phyloP scores from a whole-genome alignment of 768 basidiomycete species.

The Clitopilus passeckerianus region DNA sequence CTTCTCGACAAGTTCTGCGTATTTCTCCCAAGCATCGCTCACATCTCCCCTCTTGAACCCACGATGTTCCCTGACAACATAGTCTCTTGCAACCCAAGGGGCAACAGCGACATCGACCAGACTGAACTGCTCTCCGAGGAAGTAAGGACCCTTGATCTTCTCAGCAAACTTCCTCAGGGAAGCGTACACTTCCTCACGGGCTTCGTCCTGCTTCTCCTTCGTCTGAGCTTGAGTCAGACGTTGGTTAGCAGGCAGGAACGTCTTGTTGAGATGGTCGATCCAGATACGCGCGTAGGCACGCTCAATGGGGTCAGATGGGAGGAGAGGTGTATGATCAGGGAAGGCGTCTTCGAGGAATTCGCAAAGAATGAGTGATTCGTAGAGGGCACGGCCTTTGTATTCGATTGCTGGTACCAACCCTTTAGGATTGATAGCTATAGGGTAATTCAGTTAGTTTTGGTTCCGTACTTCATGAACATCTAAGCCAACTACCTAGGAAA shows the following conservation, averaged over 20 bases:
- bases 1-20: slow-evolving; percentile 33
- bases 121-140: slow-evolving; percentile 48
- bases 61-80: slow-evolving; percentile 43
- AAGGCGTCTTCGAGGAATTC: slow-evolving; percentile 67
- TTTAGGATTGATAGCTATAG: slow-evolving; percentile 54
- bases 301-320: slow-evolving; percentile 45
- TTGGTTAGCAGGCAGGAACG: slow-evolving; percentile 45
- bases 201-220: slow-evolving; percentile 17
- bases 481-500: slow-evolving; percentile 44
- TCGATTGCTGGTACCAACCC: slow-evolving; percentile 58
- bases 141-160: slow-evolving; percentile 45
- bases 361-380: slow-evolving; percentile 60
- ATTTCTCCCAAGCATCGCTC: slow-evolving; percentile 38
- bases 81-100: slow-evolving; percentile 49
- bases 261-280: slow-evolving; percentile 52
- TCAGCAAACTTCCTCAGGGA: slow-evolving; percentile 25
- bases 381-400: slow-evolving; percentile 52
- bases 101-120: slow-evolving; percentile 51
- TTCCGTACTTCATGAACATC: not conserved
- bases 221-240: slow-evolving; percentile 41
- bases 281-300: slow-evolving; percentile 51
- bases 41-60: slow-evolving; percentile 39
- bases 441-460: slow-evolving; percentile 3
- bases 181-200: slow-evolving; percentile 21
- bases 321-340: slow-evolving; percentile 38